phyloP scores from a whole-genome alignment of 129 eudicot genomes.

The carrot (Daucus carota) region DH1_v3.0 NC_030385.2:42131501-42132000 shows the following conservation, averaged over 20 bases:
- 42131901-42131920: slow-evolving; percentile 77
- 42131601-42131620: no score
- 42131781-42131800: slow-evolving; percentile 88
- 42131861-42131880: slow-evolving; percentile 98
- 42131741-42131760: no score
- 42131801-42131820: slow-evolving; percentile 96
- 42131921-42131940: slow-evolving; percentile 3
- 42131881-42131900: slow-evolving; percentile 95
- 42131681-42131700: not conserved
- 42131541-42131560: no score
- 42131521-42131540: no score
- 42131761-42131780: slow-evolving; percentile 65
- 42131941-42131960: no score
- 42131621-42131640: not conserved
- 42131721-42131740: no score
- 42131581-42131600: not conserved
- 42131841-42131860: slow-evolving; percentile 78
- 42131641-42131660: not conserved
- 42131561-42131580: no score
- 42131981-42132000: not conserved
- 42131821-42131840: slow-evolving; percentile 75
- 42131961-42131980: not conserved
- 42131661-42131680: not conserved
- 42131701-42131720: no score
- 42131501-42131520: no score